Percentiles rank a stretch among this genome's conserved stretches.
Evolutionary conservation across 1,139 yeast species (phyloP).

Genomic region (Zygosaccharomyces pseudobailii): DNA sequence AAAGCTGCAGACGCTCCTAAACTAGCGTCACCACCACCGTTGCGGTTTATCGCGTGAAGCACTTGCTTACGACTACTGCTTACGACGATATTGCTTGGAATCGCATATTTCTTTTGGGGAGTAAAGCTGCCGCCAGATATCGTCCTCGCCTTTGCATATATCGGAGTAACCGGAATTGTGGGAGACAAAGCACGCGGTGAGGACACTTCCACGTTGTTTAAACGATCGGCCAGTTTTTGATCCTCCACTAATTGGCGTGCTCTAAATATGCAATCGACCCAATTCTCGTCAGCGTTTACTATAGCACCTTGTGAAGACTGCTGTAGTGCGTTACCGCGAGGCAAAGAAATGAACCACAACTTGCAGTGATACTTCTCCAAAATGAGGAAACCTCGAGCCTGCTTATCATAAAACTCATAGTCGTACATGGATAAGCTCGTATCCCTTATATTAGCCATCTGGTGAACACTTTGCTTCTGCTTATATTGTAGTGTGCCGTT

Average conservation of each 20-base stretch:
- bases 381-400: conserved; percentile 57
- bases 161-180: conserved; percentile 5
- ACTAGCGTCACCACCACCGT: conserved; percentile 25
- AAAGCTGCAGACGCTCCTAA: conserved; percentile 35
- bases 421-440: conserved; percentile 71
- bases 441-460: conserved; percentile 38
- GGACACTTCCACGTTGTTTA: conserved; percentile 8
- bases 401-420: conserved; percentile 59
- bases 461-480: conserved; percentile 29
- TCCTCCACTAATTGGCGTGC: conserved; percentile 41
- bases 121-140: conserved; percentile 8
- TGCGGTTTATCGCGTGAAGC: conserved; percentile 21
- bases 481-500: conserved; percentile 39
- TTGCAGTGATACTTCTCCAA: conserved; percentile 57
- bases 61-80: conserved; percentile 35
- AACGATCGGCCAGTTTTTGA: conserved; percentile 13
- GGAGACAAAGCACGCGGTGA: conserved; percentile 6
- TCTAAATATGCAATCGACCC: conserved; percentile 48
- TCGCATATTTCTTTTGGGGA: conserved; percentile 9
- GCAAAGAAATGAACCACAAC: conserved; percentile 51
- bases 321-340: conserved; percentile 17
- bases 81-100: conserved; percentile 29
- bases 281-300: conserved; percentile 35
- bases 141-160: conserved; percentile 12
- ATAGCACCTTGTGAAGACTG: conserved; percentile 15